These are phyloP conservation scores for Diplotaxis tenuifolia DNA, from an alignment of 345 rosid species.

Conservation along the genomic window DNA sequence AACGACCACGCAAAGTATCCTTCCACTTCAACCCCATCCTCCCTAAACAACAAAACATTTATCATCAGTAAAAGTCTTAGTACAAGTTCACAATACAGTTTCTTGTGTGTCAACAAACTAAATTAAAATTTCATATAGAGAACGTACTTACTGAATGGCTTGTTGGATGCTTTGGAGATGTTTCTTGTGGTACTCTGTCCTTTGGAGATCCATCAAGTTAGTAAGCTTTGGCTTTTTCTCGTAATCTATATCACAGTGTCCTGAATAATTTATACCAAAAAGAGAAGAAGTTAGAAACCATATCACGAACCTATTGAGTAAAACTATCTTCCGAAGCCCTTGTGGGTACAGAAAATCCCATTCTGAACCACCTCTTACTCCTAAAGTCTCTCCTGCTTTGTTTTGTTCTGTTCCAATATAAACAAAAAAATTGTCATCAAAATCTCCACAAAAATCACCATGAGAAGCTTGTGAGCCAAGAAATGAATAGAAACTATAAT, in stretches of 20 bases:
- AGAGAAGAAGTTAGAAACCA: not conserved
- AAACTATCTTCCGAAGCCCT: conserved; percentile 33
- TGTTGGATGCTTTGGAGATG: conserved; percentile 38
- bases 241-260: conserved; percentile 31
- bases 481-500: too few species aligned
- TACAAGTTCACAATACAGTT: too few species aligned
- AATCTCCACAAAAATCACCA: too few species aligned
- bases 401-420: not conserved
- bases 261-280: too few species aligned
- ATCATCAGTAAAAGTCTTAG: too few species aligned
- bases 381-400: conserved; percentile 35
- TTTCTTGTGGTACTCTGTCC: conserved; percentile 38
- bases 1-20: conserved; percentile 59
- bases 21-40: conserved; percentile 51
- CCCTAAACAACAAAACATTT: conserved; percentile 10
- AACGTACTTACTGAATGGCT: conserved; percentile 36
- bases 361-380: conserved; percentile 36
- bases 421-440: too few species aligned
- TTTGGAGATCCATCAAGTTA: conserved; percentile 35
- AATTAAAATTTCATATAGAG: too few species aligned
- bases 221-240: conserved; percentile 31
- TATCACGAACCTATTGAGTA: not conserved
- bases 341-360: conserved; percentile 47
- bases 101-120: conserved; percentile 11
- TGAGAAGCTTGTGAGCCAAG: too few species aligned